phyloP scores from a whole-genome alignment of 2,329 filamentous ascomycete genomes.

The Stagonosporopsis tanaceti region DNA sequence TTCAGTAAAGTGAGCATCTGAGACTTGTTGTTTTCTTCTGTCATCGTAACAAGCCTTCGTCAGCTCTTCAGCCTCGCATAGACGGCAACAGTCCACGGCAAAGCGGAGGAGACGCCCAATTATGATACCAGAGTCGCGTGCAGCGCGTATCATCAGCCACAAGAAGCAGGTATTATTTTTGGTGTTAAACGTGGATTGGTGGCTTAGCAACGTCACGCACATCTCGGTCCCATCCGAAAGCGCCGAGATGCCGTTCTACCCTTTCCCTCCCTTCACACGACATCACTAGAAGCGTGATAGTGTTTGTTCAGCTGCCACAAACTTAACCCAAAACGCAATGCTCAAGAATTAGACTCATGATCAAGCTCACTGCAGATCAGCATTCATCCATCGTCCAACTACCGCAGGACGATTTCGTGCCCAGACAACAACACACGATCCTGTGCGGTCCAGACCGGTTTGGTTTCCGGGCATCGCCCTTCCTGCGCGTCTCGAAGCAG shows the following conservation, averaged over 20 bases:
- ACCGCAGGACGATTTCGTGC: background rate
- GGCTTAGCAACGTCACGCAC: conserved; percentile 20
- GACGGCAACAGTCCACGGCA: background rate
- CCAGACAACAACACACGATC: conserved; percentile 1
- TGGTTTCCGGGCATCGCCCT: background rate
- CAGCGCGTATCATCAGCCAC: conserved; percentile 17
- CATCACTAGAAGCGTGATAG: background rate
- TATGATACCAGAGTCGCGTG: background rate
- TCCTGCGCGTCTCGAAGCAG: background rate
- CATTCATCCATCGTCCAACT: background rate
- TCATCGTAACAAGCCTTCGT: background rate
- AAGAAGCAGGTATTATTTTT: conserved; percentile 14
- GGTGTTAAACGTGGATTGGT: conserved; percentile 9
- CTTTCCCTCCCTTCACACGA: conserved; percentile 5
- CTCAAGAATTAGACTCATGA: background rate
- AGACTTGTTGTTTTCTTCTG: too few species aligned
- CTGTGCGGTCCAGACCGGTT: conserved; percentile 3
- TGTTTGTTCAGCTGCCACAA: background rate
- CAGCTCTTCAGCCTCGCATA: background rate
- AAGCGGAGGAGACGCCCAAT: background rate
- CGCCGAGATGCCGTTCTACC: conserved; percentile 18
- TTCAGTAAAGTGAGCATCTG: background rate
- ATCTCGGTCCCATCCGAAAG: conserved; percentile 11
- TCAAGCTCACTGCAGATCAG: conserved; percentile 2
- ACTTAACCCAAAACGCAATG: background rate